Conservation (phyloP, 2,329 filamentous ascomycete species). For the Paraphoma chrysanthemicola region DNA sequence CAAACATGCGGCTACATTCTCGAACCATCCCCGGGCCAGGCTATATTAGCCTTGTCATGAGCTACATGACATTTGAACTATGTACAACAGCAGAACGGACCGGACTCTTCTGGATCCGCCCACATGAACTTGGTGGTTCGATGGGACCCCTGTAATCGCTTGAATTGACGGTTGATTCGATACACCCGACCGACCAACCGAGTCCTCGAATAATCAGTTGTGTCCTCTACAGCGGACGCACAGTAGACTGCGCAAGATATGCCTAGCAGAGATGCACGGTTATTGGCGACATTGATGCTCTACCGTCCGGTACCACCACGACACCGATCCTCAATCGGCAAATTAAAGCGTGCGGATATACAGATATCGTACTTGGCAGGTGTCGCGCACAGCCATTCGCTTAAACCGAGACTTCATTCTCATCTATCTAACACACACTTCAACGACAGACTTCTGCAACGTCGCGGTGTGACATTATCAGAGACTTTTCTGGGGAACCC, state of each 20-base stretch:
- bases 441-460: not conserved
- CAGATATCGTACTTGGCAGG: not conserved
- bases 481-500: too few species aligned
- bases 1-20: too few species aligned
- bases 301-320: too few species aligned
- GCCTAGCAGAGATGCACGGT: too few species aligned
- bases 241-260: not conserved
- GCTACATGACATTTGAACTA: not conserved
- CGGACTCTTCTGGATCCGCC: not conserved
- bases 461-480: not conserved
- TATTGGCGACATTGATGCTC: too few species aligned
- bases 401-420: not conserved
- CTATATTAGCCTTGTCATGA: not conserved
- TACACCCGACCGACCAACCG: not conserved
- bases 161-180: not conserved
- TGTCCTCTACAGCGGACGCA: not conserved
- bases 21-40: not conserved
- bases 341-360: not conserved
- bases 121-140: not conserved
- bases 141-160: not conserved
- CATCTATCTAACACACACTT: not conserved
- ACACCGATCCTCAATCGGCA: too few species aligned
- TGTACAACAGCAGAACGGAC: not conserved
- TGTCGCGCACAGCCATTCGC: not conserved
- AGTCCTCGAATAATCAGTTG: not conserved